A percentile compares a stretch with the other conserved stretches of the same genome.
These are phyloP conservation scores for Lasiosphaeris hirsuta DNA, from an alignment of 495 filamentous ascomycete genomes.

Conservation along the genomic window DNA sequence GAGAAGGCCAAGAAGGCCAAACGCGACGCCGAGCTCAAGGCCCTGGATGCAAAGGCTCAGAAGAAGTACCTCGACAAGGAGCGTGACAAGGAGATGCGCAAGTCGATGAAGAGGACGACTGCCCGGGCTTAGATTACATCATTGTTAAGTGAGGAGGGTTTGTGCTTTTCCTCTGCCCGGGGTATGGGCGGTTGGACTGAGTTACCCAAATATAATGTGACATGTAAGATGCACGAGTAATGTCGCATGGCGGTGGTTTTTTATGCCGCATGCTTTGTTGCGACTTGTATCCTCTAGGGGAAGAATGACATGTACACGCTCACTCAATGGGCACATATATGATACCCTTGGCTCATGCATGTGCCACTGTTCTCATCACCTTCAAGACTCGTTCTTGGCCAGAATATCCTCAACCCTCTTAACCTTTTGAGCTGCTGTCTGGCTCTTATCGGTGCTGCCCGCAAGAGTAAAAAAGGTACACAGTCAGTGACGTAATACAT, in stretches of 20 bases:
- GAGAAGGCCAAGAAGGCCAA: constrained; percentile 91
- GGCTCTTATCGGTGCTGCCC: constrained; percentile 46
- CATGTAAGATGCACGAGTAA: not conserved
- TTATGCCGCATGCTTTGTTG: too few species aligned
- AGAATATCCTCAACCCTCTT: constrained; percentile 45
- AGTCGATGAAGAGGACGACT: constrained; percentile 66
- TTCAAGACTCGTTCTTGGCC: constrained; percentile 15
- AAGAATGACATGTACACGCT: not conserved
- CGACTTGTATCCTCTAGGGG: too few species aligned
- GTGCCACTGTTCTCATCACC: not conserved
- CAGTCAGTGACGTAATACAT: not conserved
- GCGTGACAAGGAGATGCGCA: constrained; percentile 75
- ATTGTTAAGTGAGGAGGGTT: not conserved
- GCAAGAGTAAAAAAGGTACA: not conserved
- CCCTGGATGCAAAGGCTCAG: constrained; percentile 88
- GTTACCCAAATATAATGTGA: not conserved
- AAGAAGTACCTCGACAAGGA: constrained; percentile 93
- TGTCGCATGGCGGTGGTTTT: not conserved
- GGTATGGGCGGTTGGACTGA: not conserved
- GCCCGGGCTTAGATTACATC: constrained; percentile 36
- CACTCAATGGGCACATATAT: not conserved
- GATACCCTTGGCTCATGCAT: not conserved
- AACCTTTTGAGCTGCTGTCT: constrained; percentile 47
- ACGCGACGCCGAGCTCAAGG: constrained; percentile 77
- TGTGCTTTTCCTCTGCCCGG: not conserved